phyloP scores from a whole-genome alignment of 306 rosid genomes.

The Luffa acutangula region DNA sequence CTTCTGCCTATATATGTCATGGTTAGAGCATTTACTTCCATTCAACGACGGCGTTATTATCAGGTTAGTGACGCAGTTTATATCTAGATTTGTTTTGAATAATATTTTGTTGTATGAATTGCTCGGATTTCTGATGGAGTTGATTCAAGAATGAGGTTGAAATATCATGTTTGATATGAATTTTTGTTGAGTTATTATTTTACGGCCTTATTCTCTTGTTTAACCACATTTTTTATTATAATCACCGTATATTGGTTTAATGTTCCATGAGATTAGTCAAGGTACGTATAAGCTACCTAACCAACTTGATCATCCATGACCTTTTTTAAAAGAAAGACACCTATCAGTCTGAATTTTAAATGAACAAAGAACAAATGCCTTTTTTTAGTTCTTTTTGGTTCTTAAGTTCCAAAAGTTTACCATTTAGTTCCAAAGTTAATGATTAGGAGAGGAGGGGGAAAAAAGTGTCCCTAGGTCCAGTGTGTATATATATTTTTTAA shows the following conservation, averaged over 20 bases:
- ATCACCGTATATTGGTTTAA: neutral
- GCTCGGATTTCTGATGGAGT: neutral
- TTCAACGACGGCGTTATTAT: constrained; percentile 34
- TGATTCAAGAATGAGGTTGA: neutral
- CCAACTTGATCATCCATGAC: neutral
- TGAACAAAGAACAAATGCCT: neutral
- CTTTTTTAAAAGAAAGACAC: neutral
- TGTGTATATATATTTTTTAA: too few species aligned
- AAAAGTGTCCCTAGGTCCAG: neutral
- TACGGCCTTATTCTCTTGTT: neutral
- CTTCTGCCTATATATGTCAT: constrained; percentile 49
- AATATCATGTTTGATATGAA: neutral
- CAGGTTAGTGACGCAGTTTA: constrained; percentile 31
- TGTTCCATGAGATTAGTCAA: neutral
- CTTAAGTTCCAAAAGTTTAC: neutral
- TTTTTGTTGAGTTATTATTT: neutral
- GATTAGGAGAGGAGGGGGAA: neutral
- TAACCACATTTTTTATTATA: neutral
- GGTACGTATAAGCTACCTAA: neutral
- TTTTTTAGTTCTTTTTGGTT: neutral
- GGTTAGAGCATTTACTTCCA: constrained; percentile 37
- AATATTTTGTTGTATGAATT: neutral
- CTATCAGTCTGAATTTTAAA: neutral
- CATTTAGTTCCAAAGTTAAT: neutral
- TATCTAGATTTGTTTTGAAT: neutral